Evolutionary conservation across 2,329 filamentous ascomycete genomes (phyloP).

Genomic region (Madurella mycetomatis): DNA sequence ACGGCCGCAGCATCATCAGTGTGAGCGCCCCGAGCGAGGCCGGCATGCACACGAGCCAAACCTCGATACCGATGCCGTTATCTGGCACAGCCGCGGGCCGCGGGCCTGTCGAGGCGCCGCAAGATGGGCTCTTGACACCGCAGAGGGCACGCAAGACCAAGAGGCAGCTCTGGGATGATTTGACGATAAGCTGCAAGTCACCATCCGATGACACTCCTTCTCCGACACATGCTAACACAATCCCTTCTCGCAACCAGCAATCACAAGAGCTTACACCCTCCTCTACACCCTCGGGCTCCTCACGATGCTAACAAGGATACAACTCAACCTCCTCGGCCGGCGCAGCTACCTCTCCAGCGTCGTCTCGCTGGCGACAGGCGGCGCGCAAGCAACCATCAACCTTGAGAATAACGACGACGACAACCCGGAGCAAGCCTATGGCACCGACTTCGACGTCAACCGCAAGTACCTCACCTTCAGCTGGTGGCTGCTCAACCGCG

Average conservation of each 20-base stretch:
- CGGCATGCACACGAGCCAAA: slow-evolving; percentile 77
- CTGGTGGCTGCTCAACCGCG: slow-evolving; percentile 94
- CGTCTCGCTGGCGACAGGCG: slow-evolving; percentile 78
- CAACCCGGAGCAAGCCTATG: slow-evolving; percentile 73
- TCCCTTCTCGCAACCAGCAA: slow-evolving; percentile 52
- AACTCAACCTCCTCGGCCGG: slow-evolving; percentile 93
- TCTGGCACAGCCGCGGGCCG: slow-evolving; percentile 31
- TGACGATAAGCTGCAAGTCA: slow-evolving; percentile 84
- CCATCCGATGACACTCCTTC: not conserved
- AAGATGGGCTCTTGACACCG: slow-evolving; percentile 30
- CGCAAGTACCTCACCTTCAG: slow-evolving; percentile 91
- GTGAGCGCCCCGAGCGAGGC: slow-evolving; percentile 72
- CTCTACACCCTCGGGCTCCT: slow-evolving; percentile 88
- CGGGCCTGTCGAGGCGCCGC: slow-evolving; percentile 24
- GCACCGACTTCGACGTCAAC: slow-evolving; percentile 94
- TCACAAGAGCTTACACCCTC: slow-evolving; percentile 85
- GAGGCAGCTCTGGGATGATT: slow-evolving; percentile 92
- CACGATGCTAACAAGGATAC: slow-evolving; percentile 86
- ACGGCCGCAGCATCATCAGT: slow-evolving; percentile 64
- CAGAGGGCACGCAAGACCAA: slow-evolving; percentile 67
- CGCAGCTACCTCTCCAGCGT: slow-evolving; percentile 95
- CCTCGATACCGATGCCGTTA: slow-evolving; percentile 52
- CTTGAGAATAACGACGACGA: slow-evolving; percentile 94
- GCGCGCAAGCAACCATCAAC: slow-evolving; percentile 71
- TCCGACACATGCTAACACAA: slow-evolving; percentile 11